Conservation (phyloP, 2,329 filamentous ascomycete species). For the Exophiala sp. region DNA sequence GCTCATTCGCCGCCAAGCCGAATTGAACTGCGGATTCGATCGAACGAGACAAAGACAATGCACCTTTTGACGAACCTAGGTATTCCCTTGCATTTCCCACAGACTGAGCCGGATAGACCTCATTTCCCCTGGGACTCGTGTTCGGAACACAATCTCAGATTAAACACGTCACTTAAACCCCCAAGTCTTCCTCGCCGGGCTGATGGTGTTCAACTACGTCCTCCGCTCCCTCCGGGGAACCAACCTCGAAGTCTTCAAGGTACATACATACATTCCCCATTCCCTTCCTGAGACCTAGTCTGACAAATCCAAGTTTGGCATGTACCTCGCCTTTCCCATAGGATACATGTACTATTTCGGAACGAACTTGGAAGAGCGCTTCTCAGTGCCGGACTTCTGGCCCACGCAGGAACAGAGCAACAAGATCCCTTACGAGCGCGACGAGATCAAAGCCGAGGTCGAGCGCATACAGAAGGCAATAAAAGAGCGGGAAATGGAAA, state of each 20-base stretch:
- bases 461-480: constrained; percentile 45
- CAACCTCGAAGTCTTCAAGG: constrained; percentile 94
- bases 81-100: too few species aligned
- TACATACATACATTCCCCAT: constrained; percentile 35
- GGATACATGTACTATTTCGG: constrained; percentile 99
- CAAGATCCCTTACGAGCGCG: constrained; percentile 48
- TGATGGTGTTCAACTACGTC: constrained; percentile 34
- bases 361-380: constrained; percentile 90
- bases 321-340: constrained; percentile 98
- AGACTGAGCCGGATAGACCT: too few species aligned
- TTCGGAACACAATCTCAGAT: too few species aligned
- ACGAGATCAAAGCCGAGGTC: constrained; percentile 68
- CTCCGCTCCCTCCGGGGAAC: constrained; percentile 64
- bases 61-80: too few species aligned
- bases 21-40: too few species aligned
- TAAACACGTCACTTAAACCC: too few species aligned
- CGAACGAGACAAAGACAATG: too few species aligned
- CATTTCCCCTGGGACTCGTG: too few species aligned
- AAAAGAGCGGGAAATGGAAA: constrained; percentile 24
- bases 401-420: constrained; percentile 59
- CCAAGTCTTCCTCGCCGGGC: neutral
- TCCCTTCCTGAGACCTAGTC: constrained; percentile 1
- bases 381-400: constrained; percentile 89
- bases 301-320: constrained; percentile 65
- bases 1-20: too few species aligned